Percentiles rank a stretch among this genome's conserved stretches.
Conservation (phyloP, 2,329 filamentous ascomycete genomes). For the Bertia moriformis region DNA sequence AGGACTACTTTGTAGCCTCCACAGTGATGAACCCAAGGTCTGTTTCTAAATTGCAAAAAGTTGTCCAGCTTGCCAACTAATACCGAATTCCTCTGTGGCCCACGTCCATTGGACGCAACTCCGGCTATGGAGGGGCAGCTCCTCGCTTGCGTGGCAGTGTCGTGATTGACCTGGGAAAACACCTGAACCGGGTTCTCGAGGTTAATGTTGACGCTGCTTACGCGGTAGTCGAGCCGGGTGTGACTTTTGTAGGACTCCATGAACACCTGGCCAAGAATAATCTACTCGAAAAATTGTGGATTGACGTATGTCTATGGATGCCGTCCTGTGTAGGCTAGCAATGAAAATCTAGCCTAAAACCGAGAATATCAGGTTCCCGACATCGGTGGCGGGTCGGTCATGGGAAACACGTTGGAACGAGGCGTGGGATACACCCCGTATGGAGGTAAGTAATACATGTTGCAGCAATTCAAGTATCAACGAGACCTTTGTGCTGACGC, state of each 20-base stretch:
- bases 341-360: neutral
- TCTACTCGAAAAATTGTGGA: conserved; percentile 22
- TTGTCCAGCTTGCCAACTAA: conserved; percentile 28
- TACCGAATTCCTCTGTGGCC: conserved; percentile 29
- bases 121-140: conserved; percentile 27
- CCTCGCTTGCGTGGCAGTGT: conserved; percentile 34
- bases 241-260: conserved; percentile 34
- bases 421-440: conserved; percentile 29
- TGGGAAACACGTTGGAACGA: conserved; percentile 28
- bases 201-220: conserved; percentile 32
- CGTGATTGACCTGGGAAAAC: conserved; percentile 31
- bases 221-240: conserved; percentile 37
- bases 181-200: conserved; percentile 35
- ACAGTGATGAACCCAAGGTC: too few species aligned
- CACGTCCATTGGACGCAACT: neutral
- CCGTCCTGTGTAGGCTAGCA: neutral
- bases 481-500: conserved; percentile 7
- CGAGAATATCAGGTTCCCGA: conserved; percentile 10
- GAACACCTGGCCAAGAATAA: conserved; percentile 27
- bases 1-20: conserved; percentile 25
- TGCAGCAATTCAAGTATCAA: conserved; percentile 2
- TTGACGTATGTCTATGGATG: conserved; percentile 19
- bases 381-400: conserved; percentile 23
- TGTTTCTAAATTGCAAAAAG: conserved; percentile 27
- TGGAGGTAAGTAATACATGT: conserved; percentile 7